Evolutionary conservation across 768 basidiomycete species (phyloP).

Genomic region (Pholiota microspora): DNA sequence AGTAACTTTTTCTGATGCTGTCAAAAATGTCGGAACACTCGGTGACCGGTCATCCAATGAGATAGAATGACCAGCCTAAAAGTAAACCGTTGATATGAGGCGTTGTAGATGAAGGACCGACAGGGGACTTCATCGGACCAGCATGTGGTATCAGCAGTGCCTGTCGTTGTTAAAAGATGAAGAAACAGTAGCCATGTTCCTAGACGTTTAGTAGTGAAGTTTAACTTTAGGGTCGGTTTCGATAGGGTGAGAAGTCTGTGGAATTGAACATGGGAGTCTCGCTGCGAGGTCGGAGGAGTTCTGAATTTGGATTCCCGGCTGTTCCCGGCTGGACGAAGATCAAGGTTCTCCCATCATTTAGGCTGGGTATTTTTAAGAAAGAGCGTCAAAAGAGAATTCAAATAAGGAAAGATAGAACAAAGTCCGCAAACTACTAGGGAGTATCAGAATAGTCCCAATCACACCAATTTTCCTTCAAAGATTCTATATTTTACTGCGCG

Average conservation of each 20-base stretch:
- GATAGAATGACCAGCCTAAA: slow-evolving; percentile 60
- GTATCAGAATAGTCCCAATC: no score
- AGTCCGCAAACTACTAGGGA: no score
- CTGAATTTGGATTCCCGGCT: neutral
- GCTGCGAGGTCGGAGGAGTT: no score
- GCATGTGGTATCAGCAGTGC: slow-evolving; percentile 57
- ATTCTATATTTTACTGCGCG: no score
- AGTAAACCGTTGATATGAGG: slow-evolving; percentile 59
- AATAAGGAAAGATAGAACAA: no score
- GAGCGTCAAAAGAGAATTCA: no score
- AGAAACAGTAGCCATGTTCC: neutral
- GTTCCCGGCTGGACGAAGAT: no score
- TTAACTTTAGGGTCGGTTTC: slow-evolving; percentile 46
- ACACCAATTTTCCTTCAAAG: no score
- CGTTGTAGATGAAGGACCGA: slow-evolving; percentile 51
- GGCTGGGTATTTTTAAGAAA: no score
- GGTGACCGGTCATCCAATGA: slow-evolving; percentile 59
- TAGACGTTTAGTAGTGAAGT: slow-evolving; percentile 11
- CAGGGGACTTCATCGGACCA: slow-evolving; percentile 36
- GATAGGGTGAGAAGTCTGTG: neutral
- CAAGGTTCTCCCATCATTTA: no score
- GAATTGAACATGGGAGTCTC: no score
- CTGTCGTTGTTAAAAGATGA: slow-evolving; percentile 70
- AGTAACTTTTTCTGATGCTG: neutral
- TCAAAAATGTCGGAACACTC: slow-evolving; percentile 47